These are phyloP conservation scores for Acer yangbiense DNA, from an alignment of 345 rosid genomes.

Conservation along the genomic window DNA sequence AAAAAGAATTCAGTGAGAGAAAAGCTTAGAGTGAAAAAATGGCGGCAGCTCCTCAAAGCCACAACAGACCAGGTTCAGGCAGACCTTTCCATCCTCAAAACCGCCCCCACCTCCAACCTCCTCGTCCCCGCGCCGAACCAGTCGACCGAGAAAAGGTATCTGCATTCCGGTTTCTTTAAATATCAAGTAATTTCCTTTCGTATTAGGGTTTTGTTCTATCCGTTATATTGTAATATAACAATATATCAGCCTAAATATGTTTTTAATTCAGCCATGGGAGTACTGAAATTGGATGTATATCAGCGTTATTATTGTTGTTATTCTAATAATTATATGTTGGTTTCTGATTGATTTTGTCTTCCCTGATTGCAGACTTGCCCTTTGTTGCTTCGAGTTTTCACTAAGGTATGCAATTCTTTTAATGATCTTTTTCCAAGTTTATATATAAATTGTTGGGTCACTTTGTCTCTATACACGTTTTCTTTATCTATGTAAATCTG, in stretches of 20 bases:
- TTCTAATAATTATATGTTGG: not conserved
- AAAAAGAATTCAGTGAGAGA: not conserved
- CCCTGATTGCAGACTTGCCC: constrained; percentile 76
- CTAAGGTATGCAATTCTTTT: constrained; percentile 57
- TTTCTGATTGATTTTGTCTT: not conserved
- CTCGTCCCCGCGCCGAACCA: constrained; percentile 65
- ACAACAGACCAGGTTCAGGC: constrained; percentile 6
- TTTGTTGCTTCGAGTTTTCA: constrained; percentile 86
- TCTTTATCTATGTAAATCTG: not conserved
- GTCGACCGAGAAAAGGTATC: constrained; percentile 87
- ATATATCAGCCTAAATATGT: not conserved
- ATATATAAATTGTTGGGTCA: not conserved
- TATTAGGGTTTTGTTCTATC: constrained; percentile 23
- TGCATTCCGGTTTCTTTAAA: not conserved
- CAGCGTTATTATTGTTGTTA: not conserved
- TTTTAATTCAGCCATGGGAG: not conserved
- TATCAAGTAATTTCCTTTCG: not conserved
- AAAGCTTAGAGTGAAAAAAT: not conserved
- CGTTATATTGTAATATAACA: no score
- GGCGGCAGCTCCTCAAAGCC: constrained; percentile 12
- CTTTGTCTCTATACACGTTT: not conserved
- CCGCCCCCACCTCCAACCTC: constrained; percentile 10
- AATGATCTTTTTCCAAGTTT: not conserved
- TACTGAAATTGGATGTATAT: not conserved
- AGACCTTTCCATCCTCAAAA: constrained; percentile 10